Percentiles rank a stretch among this genome's conserved stretches.
phyloP scores from a whole-genome alignment of 371 early-diverging fungal species.

The Rhizopus sp. region DNA sequence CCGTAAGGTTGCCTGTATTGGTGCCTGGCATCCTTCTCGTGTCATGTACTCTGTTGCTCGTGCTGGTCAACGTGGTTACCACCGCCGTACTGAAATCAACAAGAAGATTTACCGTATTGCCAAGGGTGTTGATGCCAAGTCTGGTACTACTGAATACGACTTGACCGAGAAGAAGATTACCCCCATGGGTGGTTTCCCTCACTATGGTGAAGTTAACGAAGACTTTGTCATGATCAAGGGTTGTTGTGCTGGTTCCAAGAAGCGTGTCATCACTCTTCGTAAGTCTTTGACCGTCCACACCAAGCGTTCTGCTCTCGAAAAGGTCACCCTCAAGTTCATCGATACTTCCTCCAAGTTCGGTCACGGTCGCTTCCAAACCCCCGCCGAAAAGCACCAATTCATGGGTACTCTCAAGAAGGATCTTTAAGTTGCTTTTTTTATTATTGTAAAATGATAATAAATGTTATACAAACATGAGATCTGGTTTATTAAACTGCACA shows the following conservation, averaged over 20 bases:
- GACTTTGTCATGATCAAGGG: conserved; percentile 99
- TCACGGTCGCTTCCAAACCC: conserved; percentile 99
- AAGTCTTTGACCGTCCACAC: conserved; percentile 97
- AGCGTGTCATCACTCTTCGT: conserved; percentile 99
- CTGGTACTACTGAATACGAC: conserved; percentile 98
- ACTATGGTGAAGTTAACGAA: conserved; percentile 98
- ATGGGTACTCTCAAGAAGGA: conserved; percentile 96
- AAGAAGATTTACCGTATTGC: conserved; percentile 99
- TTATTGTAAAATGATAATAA: background rate
- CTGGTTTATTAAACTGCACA: conserved; percentile 42
- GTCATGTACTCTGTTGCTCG: conserved; percentile 99
- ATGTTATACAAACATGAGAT: conserved; percentile 4
- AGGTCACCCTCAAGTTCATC: conserved; percentile 97
- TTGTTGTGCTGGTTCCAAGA: conserved; percentile 96
- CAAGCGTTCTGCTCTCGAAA: conserved; percentile 95
- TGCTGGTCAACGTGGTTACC: conserved; percentile 99
- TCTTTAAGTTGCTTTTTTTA: conserved; percentile 27
- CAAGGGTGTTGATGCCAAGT: conserved; percentile 83
- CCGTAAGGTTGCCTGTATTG: conserved; percentile 99
- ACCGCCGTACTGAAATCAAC: conserved; percentile 99
- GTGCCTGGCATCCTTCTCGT: conserved; percentile 99
- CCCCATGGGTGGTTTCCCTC: conserved; percentile 99
- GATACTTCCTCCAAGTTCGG: conserved; percentile 99
- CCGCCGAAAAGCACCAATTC: conserved; percentile 97
- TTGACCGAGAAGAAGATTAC: conserved; percentile 97